Evolutionary conservation across 2,329 filamentous ascomycete species (phyloP).

Genomic region (Monosporascus ibericus): DNA sequence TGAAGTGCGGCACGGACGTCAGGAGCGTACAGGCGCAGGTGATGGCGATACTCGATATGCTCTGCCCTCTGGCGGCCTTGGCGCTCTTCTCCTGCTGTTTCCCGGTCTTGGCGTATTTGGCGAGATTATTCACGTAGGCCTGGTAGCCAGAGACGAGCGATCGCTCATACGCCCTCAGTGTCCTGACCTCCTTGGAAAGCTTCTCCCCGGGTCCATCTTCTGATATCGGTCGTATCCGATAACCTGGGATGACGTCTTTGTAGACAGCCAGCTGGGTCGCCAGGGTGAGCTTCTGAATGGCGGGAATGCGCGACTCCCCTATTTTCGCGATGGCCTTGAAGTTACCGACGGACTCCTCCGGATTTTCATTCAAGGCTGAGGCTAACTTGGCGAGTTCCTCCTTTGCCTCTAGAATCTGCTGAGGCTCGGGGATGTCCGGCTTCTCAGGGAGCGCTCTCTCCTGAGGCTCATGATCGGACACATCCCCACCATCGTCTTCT

Average conservation of each 20-base stretch:
- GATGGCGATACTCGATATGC: slow-evolving; percentile 69
- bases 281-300: slow-evolving; percentile 79
- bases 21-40: slow-evolving; percentile 80
- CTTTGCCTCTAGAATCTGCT: slow-evolving; percentile 82
- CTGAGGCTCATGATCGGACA: slow-evolving; percentile 36
- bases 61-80: slow-evolving; percentile 34
- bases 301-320: slow-evolving; percentile 60
- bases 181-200: slow-evolving; percentile 85
- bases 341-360: slow-evolving; percentile 78
- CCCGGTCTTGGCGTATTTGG: slow-evolving; percentile 52
- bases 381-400: slow-evolving; percentile 87
- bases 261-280: slow-evolving; percentile 85
- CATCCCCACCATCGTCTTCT: slow-evolving; percentile 51
- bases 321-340: slow-evolving; percentile 75
- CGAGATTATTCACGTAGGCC: slow-evolving; percentile 71
- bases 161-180: slow-evolving; percentile 79
- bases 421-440: slow-evolving; percentile 63
- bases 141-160: slow-evolving; percentile 81
- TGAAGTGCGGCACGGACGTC: slow-evolving; percentile 87
- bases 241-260: slow-evolving; percentile 94
- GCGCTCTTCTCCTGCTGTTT: slow-evolving; percentile 27
- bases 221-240: slow-evolving; percentile 77
- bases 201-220: slow-evolving; percentile 73
- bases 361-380: slow-evolving; percentile 77
- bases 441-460: slow-evolving; percentile 37